Evolutionary conservation across 768 basidiomycete genomes (phyloP).

Genomic region (Chiua virens): DNA sequence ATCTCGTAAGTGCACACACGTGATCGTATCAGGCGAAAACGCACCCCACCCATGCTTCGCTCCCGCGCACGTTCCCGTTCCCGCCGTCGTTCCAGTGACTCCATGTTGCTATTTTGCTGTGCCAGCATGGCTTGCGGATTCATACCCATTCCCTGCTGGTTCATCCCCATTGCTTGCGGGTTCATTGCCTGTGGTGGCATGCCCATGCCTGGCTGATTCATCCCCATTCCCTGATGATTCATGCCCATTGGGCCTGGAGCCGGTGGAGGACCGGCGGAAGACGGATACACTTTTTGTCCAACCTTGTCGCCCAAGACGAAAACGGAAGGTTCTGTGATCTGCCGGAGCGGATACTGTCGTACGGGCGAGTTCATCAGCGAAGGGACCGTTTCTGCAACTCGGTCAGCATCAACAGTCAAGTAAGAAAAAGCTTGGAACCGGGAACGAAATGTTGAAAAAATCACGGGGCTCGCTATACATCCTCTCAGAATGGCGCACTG

Average conservation of each 20-base stretch:
- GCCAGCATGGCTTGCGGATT: conserved; percentile 61
- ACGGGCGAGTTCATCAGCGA: conserved; percentile 58
- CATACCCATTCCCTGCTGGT: conserved; percentile 29
- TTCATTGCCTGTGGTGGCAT: conserved; percentile 28
- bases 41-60: conserved; percentile 42
- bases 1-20: background rate
- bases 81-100: conserved; percentile 61
- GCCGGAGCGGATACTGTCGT: conserved; percentile 70
- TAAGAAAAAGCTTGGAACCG: background rate
- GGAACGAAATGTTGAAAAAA: background rate
- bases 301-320: conserved; percentile 72
- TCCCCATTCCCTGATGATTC: conserved; percentile 23
- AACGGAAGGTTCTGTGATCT: conserved; percentile 62
- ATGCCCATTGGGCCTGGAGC: conserved; percentile 28
- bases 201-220: conserved; percentile 24
- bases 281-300: conserved; percentile 61
- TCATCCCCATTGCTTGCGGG: conserved; percentile 24
- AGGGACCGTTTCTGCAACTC: conserved; percentile 54
- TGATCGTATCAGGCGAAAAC: conserved; percentile 7
- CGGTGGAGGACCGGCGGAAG: conserved; percentile 34
- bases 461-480: background rate
- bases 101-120: conserved; percentile 73
- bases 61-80: conserved; percentile 58
- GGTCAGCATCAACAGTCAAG: conserved; percentile 13
- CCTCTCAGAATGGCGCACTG: no score